These are phyloP conservation scores for Usnea hakonensis DNA, from an alignment of 495 filamentous ascomycete species.

Conservation along the genomic window DNA sequence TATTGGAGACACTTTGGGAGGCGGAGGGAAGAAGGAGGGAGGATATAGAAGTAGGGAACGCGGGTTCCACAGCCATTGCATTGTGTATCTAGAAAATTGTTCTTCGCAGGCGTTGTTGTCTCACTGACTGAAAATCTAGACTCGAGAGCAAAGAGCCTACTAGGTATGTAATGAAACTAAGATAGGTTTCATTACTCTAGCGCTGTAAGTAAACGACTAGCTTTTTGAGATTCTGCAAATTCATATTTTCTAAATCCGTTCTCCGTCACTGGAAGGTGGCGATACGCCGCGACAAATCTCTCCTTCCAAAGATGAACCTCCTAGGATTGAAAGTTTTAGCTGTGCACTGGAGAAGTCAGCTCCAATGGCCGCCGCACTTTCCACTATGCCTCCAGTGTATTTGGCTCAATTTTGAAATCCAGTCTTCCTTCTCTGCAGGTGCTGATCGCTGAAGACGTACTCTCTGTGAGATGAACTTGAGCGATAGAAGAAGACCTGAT, in stretches of 20 bases:
- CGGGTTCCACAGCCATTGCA: background rate
- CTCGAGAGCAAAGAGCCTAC: background rate
- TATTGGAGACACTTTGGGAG: constrained; percentile 25
- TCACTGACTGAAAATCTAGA: background rate
- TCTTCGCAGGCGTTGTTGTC: background rate
- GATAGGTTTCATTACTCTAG: background rate
- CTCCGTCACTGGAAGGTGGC: background rate
- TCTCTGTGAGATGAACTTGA: no score
- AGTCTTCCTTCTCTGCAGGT: no score
- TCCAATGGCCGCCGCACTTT: no score
- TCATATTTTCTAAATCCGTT: background rate
- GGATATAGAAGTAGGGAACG: constrained; percentile 7
- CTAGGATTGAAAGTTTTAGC: background rate
- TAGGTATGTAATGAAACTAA: no score
- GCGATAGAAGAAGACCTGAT: no score
- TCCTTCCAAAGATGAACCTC: background rate
- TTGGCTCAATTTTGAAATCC: no score
- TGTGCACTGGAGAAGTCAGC: no score
- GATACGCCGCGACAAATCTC: background rate
- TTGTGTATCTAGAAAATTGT: background rate
- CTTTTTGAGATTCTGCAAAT: background rate
- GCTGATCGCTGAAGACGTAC: no score
- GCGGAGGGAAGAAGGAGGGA: constrained; percentile 4
- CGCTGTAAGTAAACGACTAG: background rate
- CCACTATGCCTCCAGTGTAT: no score